These are phyloP conservation scores for Solanum ossicruentum DNA, from an alignment of 257 asterid genomes.

Conservation along the genomic window DNA sequence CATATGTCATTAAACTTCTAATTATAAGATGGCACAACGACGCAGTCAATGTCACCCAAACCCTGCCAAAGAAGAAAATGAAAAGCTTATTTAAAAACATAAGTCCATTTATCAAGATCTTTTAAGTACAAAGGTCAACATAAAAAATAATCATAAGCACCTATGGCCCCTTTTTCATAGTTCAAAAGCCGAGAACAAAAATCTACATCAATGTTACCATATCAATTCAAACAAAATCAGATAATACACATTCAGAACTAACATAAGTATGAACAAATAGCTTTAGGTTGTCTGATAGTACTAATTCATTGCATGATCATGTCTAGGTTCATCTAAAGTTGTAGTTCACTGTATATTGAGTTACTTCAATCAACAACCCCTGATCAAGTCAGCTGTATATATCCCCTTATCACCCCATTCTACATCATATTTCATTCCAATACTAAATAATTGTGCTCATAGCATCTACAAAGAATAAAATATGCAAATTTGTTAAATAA, in stretches of 20 bases:
- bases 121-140: neutral
- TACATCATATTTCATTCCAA: neutral
- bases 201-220: neutral
- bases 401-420: neutral
- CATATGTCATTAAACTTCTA: conserved; percentile 5
- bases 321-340: neutral
- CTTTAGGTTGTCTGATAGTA: neutral
- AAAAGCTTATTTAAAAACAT: neutral
- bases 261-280: neutral
- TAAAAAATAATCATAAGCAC: neutral
- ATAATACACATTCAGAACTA: neutral
- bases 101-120: neutral
- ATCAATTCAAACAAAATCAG: neutral
- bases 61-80: conserved; percentile 30
- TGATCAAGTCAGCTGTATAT: neutral
- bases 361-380: neutral
- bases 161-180: neutral
- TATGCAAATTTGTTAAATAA: neutral
- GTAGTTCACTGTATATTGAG: neutral
- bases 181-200: neutral
- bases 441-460: neutral
- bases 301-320: neutral
- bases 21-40: conserved; percentile 1
- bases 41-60: conserved; percentile 44
- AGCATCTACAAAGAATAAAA: neutral